Evolutionary conservation across 768 basidiomycete species (phyloP), one percentile per base, ranked within the genome.

Genomic region (Russula ochroleuca): DNA sequence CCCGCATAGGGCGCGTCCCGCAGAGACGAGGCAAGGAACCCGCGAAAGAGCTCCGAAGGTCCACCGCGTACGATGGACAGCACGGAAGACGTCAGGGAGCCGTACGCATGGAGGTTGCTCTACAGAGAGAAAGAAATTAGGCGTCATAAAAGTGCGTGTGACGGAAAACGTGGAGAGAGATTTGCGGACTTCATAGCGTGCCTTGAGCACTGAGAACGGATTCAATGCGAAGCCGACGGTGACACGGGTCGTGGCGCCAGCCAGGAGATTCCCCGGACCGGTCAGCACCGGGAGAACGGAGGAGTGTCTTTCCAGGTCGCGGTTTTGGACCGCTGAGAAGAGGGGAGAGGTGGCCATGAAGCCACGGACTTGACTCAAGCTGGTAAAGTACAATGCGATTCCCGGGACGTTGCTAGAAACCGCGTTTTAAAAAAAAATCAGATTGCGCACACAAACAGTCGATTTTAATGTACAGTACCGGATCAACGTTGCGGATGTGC

Each of bases 1-100:
- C 94, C 95, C 1, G 95, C 93, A 69, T 95, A 94, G 0, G 95
- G 95, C 14, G 94, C 95, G 73, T 98, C 95, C 52, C 95, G 83
- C n/a, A 94, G 78, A 1, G 94, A 90, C 1, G 93, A 92, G 1
- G 94, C 91, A 25, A 88, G 69, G 70, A 94, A 88, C 0, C 95
- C 95, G 52, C 91, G 87, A 70, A 94, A 84, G 33, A 95, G 78
- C 67, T 92, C 93, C 25, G 85, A 82, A 5, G 90, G 85, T 2
- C 94, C 93, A 70, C 80, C 80, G n/a, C 83, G 85, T 2, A 78
- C 73, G 41, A 92, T 81, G 10, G 84, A 80, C 5, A 76, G 50
- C 41, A 92, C 72, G 0, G 87, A 90, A 41, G 80, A 77, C 5
- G 78, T 70, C 43, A 94, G 72, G 66, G 82, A 85, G 55, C 78